phyloP scores from a whole-genome alignment of 2,329 filamentous ascomycete species.

The Scleromitrula shiraiana region DNA sequence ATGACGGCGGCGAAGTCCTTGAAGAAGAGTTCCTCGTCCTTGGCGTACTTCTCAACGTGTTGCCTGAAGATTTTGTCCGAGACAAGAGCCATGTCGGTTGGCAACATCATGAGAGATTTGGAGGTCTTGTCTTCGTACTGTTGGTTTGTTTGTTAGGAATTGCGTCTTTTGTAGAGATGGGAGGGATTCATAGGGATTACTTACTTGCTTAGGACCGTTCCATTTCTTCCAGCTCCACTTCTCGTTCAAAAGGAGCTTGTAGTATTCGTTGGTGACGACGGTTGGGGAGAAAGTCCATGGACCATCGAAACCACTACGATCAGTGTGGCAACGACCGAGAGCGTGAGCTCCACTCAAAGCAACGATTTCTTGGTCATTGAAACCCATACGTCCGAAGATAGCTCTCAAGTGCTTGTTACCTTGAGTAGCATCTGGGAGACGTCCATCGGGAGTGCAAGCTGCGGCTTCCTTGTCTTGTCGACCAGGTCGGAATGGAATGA shows the following conservation, averaged over 20 bases:
- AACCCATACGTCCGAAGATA: slow-evolving; percentile 96
- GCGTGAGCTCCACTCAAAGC: slow-evolving; percentile 81
- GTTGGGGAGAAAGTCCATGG: slow-evolving; percentile 92
- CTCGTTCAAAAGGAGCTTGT: slow-evolving; percentile 76
- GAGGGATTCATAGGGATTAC: slow-evolving; percentile 8
- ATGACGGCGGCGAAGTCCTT: slow-evolving; percentile 78
- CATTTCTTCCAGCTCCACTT: slow-evolving; percentile 91
- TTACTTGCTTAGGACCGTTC: slow-evolving; percentile 72
- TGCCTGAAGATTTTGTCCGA: slow-evolving; percentile 81
- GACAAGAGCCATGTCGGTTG: slow-evolving; percentile 78
- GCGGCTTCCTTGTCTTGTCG: slow-evolving; percentile 70
- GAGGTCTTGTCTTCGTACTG: slow-evolving; percentile 80
- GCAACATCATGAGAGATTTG: slow-evolving; percentile 95
- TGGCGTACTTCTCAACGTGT: slow-evolving; percentile 79
- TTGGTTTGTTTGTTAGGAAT: slow-evolving; percentile 6
- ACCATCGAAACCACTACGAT: slow-evolving; percentile 80
- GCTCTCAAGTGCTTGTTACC: slow-evolving; percentile 73
- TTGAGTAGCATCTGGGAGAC: slow-evolving; percentile 75
- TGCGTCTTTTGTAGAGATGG: not conserved
- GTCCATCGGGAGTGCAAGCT: slow-evolving; percentile 89
- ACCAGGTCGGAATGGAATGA: slow-evolving; percentile 82
- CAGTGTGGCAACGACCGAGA: slow-evolving; percentile 79
- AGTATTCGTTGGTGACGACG: slow-evolving; percentile 92
- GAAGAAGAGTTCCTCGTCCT: slow-evolving; percentile 88
- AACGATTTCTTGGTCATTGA: slow-evolving; percentile 94